These are phyloP conservation scores for Populus hybrid DNA, from an alignment of 441 rosid genomes.

Conservation along the genomic window DNA sequence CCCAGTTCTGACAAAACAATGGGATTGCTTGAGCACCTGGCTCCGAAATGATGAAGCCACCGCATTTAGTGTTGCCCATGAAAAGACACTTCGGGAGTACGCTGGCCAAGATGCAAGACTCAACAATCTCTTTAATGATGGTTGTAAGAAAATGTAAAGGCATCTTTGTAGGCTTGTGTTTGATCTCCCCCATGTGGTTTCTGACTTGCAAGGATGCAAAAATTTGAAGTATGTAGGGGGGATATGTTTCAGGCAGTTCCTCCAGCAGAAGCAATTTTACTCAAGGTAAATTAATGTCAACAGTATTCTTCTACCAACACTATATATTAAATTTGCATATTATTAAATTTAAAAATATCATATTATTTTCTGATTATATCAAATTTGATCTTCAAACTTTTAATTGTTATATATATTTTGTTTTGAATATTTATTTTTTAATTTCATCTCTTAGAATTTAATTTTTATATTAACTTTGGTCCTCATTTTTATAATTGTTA, in stretches of 20 bases:
- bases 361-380: no score
- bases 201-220: constrained; percentile 12
- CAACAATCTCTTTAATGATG: constrained; percentile 7
- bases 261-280: constrained; percentile 26
- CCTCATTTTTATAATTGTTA: no score
- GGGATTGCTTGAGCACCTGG: constrained; percentile 27
- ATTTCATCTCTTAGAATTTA: no score
- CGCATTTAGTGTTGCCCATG: constrained; percentile 11
- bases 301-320: no score
- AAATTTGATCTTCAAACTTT: no score
- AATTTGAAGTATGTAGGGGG: constrained; percentile 30
- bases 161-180: constrained; percentile 33
- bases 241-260: constrained; percentile 34
- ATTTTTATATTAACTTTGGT: no score
- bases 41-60: constrained; percentile 14
- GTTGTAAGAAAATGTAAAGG: constrained; percentile 11
- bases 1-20: constrained; percentile 8
- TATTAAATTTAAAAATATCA: no score
- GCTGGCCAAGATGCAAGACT: neutral
- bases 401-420: no score
- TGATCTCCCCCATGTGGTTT: constrained; percentile 35
- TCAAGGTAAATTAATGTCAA: constrained; percentile 10
- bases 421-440: no score
- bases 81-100: no score
- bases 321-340: no score